phyloP scores from a whole-genome alignment of 495 filamentous ascomycete species.

The Filosporella fistucella region DNA sequence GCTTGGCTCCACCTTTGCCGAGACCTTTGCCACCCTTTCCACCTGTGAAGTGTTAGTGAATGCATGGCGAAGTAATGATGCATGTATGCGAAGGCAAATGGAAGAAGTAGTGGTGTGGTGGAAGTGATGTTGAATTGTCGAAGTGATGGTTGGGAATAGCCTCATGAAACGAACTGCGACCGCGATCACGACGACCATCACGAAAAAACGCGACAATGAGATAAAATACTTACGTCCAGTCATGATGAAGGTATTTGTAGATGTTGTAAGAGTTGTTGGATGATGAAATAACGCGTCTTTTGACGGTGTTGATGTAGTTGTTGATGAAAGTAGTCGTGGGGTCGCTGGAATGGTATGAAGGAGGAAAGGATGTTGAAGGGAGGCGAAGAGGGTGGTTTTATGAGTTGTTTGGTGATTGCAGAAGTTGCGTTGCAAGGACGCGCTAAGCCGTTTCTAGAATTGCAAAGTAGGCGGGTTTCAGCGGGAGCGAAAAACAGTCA shows the following conservation, averaged over 20 bases:
- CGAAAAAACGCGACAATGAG: constrained; percentile 11
- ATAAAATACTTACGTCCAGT: constrained; percentile 26
- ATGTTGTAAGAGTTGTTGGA: constrained; percentile 17
- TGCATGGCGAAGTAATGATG: too few species aligned
- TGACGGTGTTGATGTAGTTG: constrained; percentile 12
- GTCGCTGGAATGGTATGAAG: constrained; percentile 2
- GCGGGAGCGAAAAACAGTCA: too few species aligned
- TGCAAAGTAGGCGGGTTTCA: too few species aligned
- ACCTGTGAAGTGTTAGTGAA: constrained; percentile 54
- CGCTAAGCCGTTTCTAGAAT: constrained; percentile 2
- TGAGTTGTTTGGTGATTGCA: neutral
- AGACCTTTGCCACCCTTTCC: constrained; percentile 97
- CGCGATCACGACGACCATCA: constrained; percentile 15
- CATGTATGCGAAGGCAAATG: constrained; percentile 1
- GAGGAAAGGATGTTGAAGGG: constrained; percentile 2
- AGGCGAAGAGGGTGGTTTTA: constrained; percentile 8
- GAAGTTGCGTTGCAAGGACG: neutral
- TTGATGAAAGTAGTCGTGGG: constrained; percentile 20
- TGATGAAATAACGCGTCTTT: constrained; percentile 23
- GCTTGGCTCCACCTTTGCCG: constrained; percentile 82
- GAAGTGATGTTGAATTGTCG: constrained; percentile 16
- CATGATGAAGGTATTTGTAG: constrained; percentile 23
- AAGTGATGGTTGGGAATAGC: constrained; percentile 7
- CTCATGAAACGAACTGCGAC: constrained; percentile 14
- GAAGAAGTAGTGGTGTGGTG: constrained; percentile 9